Conservation (phyloP, 345 rosid genomes). For the Angophora floribunda region DNA sequence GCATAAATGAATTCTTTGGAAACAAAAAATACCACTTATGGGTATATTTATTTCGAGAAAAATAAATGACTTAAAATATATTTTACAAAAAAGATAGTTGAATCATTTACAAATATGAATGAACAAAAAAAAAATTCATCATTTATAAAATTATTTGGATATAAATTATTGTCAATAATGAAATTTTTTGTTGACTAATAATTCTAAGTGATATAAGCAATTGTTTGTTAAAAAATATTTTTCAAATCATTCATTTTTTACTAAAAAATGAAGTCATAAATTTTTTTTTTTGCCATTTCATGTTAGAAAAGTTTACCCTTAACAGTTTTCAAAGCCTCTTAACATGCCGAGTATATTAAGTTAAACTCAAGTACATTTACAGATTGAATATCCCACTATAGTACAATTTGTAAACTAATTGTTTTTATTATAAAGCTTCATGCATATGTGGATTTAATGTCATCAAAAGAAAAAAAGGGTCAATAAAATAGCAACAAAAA, state of each 20-base stretch:
- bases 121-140: neutral
- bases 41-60: neutral
- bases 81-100: neutral
- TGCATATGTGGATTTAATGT: neutral
- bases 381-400: neutral
- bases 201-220: neutral
- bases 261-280: fast-evolving
- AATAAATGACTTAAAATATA: neutral
- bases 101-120: fast-evolving
- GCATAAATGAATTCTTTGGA: neutral
- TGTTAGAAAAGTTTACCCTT: neutral
- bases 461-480: neutral
- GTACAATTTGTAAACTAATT: neutral
- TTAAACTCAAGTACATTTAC: neutral
- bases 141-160: fast-evolving
- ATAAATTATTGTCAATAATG: neutral
- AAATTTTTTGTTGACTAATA: neutral
- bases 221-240: fast-evolving
- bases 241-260: neutral
- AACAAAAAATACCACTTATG: neutral
- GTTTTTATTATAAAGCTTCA: neutral
- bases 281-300: neutral
- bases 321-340: neutral
- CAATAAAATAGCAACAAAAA: neutral
- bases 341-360: neutral